Evolutionary conservation across 2,329 filamentous ascomycete species (phyloP).

Genomic region (Botrytis sinoallii): DNA sequence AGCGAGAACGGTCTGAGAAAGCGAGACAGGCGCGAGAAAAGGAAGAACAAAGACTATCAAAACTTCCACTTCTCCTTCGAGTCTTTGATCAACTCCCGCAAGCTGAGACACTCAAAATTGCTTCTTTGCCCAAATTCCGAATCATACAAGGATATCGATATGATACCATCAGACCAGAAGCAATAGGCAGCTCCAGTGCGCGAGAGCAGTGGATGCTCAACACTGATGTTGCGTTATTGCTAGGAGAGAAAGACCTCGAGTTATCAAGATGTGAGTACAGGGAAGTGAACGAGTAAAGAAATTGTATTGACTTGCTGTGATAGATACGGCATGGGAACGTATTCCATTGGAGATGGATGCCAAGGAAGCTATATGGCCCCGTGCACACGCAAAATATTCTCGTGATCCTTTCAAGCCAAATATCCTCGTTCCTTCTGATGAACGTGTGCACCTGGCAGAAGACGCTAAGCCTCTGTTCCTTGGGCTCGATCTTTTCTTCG

Average conservation of each 20-base stretch:
- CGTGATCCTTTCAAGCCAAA: slow-evolving; percentile 2
- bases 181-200: slow-evolving; percentile 53
- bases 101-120: slow-evolving; percentile 49
- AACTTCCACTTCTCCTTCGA: slow-evolving; percentile 56
- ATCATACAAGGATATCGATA: slow-evolving; percentile 59
- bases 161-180: slow-evolving; percentile 56
- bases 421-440: background rate
- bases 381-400: slow-evolving; percentile 55
- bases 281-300: background rate
- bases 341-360: slow-evolving; percentile 51
- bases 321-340: slow-evolving; percentile 59
- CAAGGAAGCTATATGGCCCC: slow-evolving; percentile 58
- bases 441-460: slow-evolving; percentile 1
- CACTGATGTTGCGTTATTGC: slow-evolving; percentile 58
- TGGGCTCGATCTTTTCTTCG: slow-evolving; percentile 62
- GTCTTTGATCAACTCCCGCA: slow-evolving; percentile 56
- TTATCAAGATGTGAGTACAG: slow-evolving; percentile 54
- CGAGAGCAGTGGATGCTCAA: slow-evolving; percentile 66
- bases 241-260: slow-evolving; percentile 62
- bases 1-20: slow-evolving; percentile 48
- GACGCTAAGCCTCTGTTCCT: slow-evolving; percentile 25
- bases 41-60: slow-evolving; percentile 53
- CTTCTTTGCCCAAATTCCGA: slow-evolving; percentile 50
- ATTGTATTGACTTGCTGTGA: slow-evolving; percentile 21
- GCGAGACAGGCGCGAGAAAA: slow-evolving; percentile 51